A percentile compares a stretch with the other conserved stretches of the same genome.
Evolutionary conservation across 495 filamentous ascomycete species (phyloP).

Genomic region (Parachaetomium inaequale): DNA sequence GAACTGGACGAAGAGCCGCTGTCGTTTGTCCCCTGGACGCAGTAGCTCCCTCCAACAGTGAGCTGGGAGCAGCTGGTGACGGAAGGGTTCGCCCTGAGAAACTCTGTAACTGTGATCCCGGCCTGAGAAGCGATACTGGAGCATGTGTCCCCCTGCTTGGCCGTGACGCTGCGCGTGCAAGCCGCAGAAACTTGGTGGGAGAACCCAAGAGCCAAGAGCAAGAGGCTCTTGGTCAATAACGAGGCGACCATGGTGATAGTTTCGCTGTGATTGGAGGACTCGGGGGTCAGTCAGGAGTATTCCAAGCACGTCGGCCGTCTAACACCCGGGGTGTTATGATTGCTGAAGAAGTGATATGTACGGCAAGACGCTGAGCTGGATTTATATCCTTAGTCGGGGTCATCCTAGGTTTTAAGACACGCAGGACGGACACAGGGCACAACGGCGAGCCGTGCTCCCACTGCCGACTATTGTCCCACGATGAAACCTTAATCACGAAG

Average conservation of each 20-base stretch:
- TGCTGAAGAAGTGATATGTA: too few species aligned
- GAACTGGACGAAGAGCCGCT: slow-evolving; percentile 5
- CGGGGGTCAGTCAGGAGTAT: background rate
- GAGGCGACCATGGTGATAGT: slow-evolving; percentile 21
- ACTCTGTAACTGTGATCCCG: slow-evolving; percentile 31
- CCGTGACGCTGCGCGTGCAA: slow-evolving; percentile 25
- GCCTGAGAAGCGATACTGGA: slow-evolving; percentile 22
- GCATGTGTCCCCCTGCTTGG: slow-evolving; percentile 31
- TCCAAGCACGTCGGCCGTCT: background rate
- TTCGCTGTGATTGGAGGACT: background rate
- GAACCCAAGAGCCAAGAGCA: slow-evolving; percentile 18
- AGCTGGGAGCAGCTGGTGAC: slow-evolving; percentile 29
- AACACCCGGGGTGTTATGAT: background rate
- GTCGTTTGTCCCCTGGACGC: slow-evolving; percentile 22
- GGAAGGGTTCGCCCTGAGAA: slow-evolving; percentile 27
- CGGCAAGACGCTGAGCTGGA: too few species aligned
- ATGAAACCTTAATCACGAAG: slow-evolving; percentile 4
- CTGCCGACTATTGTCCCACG: background rate
- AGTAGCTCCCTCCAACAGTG: slow-evolving; percentile 22
- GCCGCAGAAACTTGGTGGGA: slow-evolving; percentile 10
- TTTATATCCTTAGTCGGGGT: too few species aligned
- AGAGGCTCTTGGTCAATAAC: slow-evolving; percentile 9
- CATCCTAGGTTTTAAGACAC: background rate
- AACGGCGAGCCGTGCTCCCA: background rate
- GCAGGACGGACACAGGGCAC: background rate